Evolutionary conservation across 352 stramenopile species (phyloP), one percentile per base, ranked within the genome.

Genomic region (Globisporangium iwayamae): DNA sequence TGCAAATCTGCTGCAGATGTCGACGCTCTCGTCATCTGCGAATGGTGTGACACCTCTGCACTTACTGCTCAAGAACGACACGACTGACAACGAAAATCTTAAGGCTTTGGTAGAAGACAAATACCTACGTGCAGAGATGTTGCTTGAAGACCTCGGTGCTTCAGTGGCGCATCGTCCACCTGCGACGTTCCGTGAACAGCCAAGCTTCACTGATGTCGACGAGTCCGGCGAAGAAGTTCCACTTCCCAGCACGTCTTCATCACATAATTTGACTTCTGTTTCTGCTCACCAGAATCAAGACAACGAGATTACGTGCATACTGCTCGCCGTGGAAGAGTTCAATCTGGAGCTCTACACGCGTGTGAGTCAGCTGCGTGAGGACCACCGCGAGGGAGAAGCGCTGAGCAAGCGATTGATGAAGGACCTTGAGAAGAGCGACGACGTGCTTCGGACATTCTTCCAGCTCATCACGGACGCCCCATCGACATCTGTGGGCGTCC

Each of bases 51-150:
- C 79, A 2, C 78, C 82, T 13, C 45, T 91, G 25, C 68, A 88
- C 10, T 56, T 87, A 47, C 51, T 89, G 2, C 69, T 89, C 20
- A 82, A 81, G 43, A 72, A 74, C 45, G 82, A 88, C 60, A 76
- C 48, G 8, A 46, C 74, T 46, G 72, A 78, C 2, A 84, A 84
- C 34, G 74, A 76, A 3, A 74, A 70, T 32, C 61, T 91, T 16
- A 83, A 75, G 13, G 63, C 73, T 13, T 54, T 89, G 14, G 73
- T 89, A 10, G 28, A 54, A 2, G 34, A 76, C 16, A 71, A 73
- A 2, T 85, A 81, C 25, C 28, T 88, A 7, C 70, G 34, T 10
- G 52, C 68, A 22, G 78, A 83, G 52, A 75, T 83, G 74, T 60
- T 87, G 22, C 46, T 89, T 0, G 69, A 84, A 62, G 63, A 65